Evolutionary conservation across 225 moss, liverwort and hornwort species (phyloP).

Genomic region (Pseudoscleropodium purum): DNA sequence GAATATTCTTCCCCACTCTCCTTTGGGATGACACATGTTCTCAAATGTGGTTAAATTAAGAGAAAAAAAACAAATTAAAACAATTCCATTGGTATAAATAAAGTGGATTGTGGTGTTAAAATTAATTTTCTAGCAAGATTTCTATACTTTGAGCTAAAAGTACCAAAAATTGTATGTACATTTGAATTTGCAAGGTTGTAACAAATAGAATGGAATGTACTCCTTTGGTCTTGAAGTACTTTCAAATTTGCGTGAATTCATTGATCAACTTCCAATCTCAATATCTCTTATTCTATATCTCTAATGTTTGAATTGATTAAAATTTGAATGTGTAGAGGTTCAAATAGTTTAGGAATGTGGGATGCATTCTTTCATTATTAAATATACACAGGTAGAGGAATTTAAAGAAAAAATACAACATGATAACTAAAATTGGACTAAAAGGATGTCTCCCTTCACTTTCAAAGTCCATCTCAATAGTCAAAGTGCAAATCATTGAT

Average conservation of each 20-base stretch:
- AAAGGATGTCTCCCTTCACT: fast-evolving
- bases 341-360: not conserved
- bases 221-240: not conserved
- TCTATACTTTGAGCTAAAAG: not conserved
- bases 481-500: not conserved
- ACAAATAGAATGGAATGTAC: not conserved
- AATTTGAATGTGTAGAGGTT: not conserved
- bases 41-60: not conserved
- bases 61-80: not conserved
- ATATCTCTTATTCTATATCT: not conserved
- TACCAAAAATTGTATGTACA: not conserved
- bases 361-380: not conserved
- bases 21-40: not conserved
- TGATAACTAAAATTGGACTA: not conserved
- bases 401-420: not conserved
- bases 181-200: not conserved
- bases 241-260: not conserved
- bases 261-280: not conserved
- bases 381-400: no score
- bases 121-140: not conserved
- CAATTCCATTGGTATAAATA: not conserved
- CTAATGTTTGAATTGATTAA: not conserved
- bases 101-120: fast-evolving
- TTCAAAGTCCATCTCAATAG: not conserved
- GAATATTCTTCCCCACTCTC: not conserved